Evolutionary conservation across 176 grass and related monocot genomes (phyloP).

Genomic region (Thinopyrum elongatum): DNA sequence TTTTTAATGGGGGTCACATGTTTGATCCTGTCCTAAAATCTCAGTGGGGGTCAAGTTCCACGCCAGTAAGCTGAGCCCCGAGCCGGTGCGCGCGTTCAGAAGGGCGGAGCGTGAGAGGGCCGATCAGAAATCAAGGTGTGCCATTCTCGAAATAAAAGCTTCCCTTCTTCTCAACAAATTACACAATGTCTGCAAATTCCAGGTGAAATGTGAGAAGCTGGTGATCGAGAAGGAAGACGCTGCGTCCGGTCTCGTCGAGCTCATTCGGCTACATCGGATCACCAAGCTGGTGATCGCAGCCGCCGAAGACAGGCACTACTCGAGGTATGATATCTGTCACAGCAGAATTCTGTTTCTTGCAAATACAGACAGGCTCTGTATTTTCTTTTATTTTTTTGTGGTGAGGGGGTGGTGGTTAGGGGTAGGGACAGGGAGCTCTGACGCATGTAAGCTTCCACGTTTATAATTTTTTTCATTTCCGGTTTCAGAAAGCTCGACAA

Average conservation of each 20-base stretch:
- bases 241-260: slow-evolving; percentile 46
- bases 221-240: slow-evolving; percentile 54
- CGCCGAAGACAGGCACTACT: slow-evolving; percentile 48
- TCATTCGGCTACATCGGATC: slow-evolving; percentile 43
- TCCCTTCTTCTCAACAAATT: not conserved
- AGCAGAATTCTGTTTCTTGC: not conserved
- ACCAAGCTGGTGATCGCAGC: slow-evolving; percentile 50
- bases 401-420: too few species aligned
- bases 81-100: slow-evolving; percentile 47
- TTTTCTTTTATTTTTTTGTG: not conserved
- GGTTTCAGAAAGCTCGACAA: slow-evolving; percentile 49
- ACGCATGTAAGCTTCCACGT: not conserved
- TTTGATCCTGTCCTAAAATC: not conserved
- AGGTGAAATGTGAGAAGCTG: slow-evolving; percentile 64
- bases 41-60: slow-evolving; percentile 71
- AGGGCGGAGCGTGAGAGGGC: slow-evolving; percentile 49
- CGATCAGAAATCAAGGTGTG: slow-evolving; percentile 58
- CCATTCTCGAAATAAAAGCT: not conserved
- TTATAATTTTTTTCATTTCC: not conserved
- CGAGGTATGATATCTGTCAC: slow-evolving; percentile 36
- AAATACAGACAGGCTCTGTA: not conserved
- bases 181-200: not conserved
- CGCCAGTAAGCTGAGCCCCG: slow-evolving; percentile 30
- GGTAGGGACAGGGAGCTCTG: not conserved
- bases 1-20: too few species aligned